Evolutionary conservation across 75 land plant species (phyloP).

Genomic region (Pseudotsuga menziesii): DNA sequence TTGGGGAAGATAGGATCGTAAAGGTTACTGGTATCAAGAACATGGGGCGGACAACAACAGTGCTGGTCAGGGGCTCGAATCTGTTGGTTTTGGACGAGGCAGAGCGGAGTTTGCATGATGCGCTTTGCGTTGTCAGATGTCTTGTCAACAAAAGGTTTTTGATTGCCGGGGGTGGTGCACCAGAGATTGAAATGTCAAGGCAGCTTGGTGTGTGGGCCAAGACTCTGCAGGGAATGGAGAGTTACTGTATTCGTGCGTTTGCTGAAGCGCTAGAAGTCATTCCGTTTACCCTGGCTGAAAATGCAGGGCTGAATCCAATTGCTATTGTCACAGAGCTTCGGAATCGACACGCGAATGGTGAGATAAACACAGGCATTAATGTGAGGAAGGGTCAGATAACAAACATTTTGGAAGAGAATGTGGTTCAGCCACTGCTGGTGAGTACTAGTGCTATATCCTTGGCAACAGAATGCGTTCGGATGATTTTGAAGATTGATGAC

Average conservation of each 20-base stretch:
- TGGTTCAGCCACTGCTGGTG: conserved; percentile 94
- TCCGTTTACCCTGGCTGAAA: conserved; percentile 92
- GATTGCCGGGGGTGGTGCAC: conserved; percentile 98
- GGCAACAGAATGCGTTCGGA: conserved; percentile 94
- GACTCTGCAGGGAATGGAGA: conserved; percentile 90
- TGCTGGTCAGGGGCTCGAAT: conserved; percentile 87
- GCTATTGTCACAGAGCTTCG: conserved; percentile 93
- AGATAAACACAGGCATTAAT: conserved; percentile 92
- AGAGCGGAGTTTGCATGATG: conserved; percentile 94
- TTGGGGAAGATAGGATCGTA: conserved; percentile 78
- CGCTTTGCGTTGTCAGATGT: conserved; percentile 90
- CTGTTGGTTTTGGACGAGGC: conserved; percentile 92
- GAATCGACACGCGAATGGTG: conserved; percentile 91
- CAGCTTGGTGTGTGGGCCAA: conserved; percentile 93
- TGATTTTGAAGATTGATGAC: conserved; percentile 99
- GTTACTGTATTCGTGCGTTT: conserved; percentile 83
- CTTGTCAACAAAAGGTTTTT: conserved; percentile 81
- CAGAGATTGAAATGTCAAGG: conserved; percentile 89
- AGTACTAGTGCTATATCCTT: conserved; percentile 88
- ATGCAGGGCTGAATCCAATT: conserved; percentile 93
- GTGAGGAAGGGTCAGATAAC: conserved; percentile 98
- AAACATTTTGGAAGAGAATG: conserved; percentile 96
- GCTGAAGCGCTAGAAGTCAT: conserved; percentile 95
- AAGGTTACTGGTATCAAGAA: conserved; percentile 83
- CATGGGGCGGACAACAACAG: conserved; percentile 86